Base-by-base conservation (phyloP, 78 protist genomes). In the Tieghemostelium lacteum region DNA sequence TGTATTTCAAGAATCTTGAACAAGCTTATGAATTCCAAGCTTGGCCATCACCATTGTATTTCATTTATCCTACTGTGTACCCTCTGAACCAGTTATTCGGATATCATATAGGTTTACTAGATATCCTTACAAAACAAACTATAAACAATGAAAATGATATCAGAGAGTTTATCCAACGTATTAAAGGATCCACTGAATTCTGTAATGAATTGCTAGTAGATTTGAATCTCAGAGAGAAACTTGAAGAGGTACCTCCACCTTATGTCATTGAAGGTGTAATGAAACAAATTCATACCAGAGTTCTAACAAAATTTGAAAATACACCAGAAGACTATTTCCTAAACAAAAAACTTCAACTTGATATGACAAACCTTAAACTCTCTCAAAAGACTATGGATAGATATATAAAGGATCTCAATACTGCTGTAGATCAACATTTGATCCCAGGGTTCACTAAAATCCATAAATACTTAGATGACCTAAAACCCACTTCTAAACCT, bases 21-120 rank as follows among this genome's bases (percentile, higher is more conserved):
- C 52, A 67, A 28, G 63, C 62, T 31, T 78, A 78, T 39, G 16
- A 16, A 19, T 8, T 50, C 20, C 34, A 40, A 52, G 24, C 39
- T 4, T 78, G 66, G 52, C 75, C 88, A 19, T 5, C 66, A n/a
- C 88, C 88, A 37, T 54, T 65, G 28, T 78, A 78, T 33, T 66
- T 50, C 49, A 66, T 67, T 26, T 66, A 67, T 24, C 88, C 88
- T n/a, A 55, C 36, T 1, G 31, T 78, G 2, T 78, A 78, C 33
- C 12, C 73, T 7, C 67, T 52, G 26, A 78, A 78, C 29, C 88
- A 78, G 24, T 39, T 78, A 16, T 17, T 66, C 14, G 88, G 88
- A n/a, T 19, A 61, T 19, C 88, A 78, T 24, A n/a, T 55, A 31
- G 66, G 76, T 4, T 34, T 78, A 0, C 34, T 66, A 19, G 88